Conservation (phyloP, 2,329 filamentous ascomycete species). For the Neofusicoccum sp. region DNA sequence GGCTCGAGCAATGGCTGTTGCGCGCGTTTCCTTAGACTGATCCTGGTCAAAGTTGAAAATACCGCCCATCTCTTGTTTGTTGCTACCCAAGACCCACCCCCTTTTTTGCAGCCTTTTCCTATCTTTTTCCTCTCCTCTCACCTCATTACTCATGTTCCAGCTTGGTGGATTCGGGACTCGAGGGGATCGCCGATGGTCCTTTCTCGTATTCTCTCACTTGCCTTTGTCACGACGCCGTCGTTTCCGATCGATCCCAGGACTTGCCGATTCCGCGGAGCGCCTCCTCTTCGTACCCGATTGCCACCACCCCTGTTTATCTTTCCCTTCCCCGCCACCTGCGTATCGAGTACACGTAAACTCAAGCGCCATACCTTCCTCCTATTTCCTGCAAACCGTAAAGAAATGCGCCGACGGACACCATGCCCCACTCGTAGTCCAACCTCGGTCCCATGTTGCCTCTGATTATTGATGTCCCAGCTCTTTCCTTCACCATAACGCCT, state of each 20-base stretch:
- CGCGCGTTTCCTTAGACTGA: not conserved
- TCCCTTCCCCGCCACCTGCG: not conserved
- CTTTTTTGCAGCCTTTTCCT: not conserved
- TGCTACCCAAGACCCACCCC: conserved; percentile 1
- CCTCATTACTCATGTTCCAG: conserved; percentile 4
- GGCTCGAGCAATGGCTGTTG: not conserved
- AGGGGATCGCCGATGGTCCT: conserved; percentile 3
- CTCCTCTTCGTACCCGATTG: not conserved
- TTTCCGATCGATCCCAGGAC: not conserved
- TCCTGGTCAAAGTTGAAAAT: not conserved
- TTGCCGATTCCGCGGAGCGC: not conserved
- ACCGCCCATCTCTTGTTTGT: not conserved
- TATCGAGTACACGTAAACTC: no score
- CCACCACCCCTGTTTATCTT: not conserved
- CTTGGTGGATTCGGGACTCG: not conserved
- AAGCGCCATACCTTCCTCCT: no score
- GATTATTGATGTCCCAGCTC: no score
- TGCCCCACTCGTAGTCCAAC: no score
- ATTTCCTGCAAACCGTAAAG: no score
- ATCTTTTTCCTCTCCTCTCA: not conserved
- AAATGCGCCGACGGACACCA: no score
- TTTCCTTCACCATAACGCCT: no score
- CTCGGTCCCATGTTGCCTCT: no score
- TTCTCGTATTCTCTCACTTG: not conserved
- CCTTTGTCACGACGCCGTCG: not conserved